These are phyloP conservation scores for Chaetomium fimeti DNA, from an alignment of 495 filamentous ascomycete genomes.

Conservation along the genomic window DNA sequence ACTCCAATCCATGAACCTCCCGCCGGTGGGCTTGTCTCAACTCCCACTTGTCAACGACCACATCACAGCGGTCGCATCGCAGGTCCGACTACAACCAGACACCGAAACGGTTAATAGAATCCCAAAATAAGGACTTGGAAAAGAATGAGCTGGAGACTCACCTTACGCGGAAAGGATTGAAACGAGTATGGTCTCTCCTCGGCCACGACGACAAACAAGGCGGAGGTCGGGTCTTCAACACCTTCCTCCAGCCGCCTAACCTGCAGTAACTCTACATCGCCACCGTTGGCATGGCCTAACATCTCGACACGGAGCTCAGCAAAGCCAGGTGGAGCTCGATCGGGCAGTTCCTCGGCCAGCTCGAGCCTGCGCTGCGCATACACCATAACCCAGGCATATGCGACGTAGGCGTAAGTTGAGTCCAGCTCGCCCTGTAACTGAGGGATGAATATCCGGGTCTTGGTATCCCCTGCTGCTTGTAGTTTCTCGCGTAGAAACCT, in stretches of 20 bases:
- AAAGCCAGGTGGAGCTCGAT: not conserved
- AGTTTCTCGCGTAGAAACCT: not conserved
- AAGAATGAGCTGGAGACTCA: not conserved
- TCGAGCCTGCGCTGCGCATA: not conserved
- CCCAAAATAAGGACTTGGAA: not conserved
- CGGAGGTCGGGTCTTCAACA: not conserved
- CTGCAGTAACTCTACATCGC: not conserved
- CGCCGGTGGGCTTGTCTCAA: not conserved
- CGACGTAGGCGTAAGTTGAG: not conserved
- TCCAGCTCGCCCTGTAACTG: not conserved
- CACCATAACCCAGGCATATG: conserved; percentile 3
- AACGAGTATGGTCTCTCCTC: not conserved
- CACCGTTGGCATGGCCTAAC: not conserved
- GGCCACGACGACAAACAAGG: not conserved
- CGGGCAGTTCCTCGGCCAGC: not conserved
- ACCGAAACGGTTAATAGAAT: not conserved
- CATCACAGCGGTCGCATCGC: conserved; percentile 3
- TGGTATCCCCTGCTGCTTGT: not conserved
- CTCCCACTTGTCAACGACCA: not conserved
- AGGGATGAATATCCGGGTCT: not conserved
- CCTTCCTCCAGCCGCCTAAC: not conserved
- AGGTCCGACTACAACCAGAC: not conserved
- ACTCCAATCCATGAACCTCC: not conserved
- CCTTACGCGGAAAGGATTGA: not conserved
- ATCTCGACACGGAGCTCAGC: not conserved